Evolutionary conservation across 345 rosid species (phyloP), one percentile per base, ranked within the genome.

Genomic region (Gossypium australe): DNA sequence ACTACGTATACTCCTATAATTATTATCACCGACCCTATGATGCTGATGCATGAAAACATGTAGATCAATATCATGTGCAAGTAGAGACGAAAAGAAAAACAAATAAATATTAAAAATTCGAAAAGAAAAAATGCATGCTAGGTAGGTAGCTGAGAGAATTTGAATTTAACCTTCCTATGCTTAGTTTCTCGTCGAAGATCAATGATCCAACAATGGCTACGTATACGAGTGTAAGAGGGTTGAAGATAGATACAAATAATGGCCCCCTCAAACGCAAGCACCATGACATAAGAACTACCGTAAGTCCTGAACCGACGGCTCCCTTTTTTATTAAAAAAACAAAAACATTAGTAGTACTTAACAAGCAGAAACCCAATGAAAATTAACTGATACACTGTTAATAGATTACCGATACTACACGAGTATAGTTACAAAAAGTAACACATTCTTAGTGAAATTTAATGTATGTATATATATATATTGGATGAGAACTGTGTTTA

Each of bases 211-310:
- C 38, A 22, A 67, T 22, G 71, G 38, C 71, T 22, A 67, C 57
- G 52, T 47, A 47, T 3, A 67, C 22, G 22, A 25, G 41, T 47
- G 56, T 67, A 3, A 67, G n/a, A 48, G 71, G 57, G 71, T 48
- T 67, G 70, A 67, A 67, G 70, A 45, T 67, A 55, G 70, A 67
- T 45, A 67, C 70, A 12, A 67, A 67, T 25, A 49, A 49, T 49
- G 72, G 70, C 44, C 41, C 72, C 11, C 14, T 68, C 57, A 68
- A 68, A 14, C 70, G 52, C 53, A 67, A 45, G 70, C 70, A 67
- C 70, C 70, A 67, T 4, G 38, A 18, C 38, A 67, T 67, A 2
- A 44, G 70, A 67, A 45, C 70, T 20, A 67, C 70, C 11, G 55
- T 45, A 2, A 67, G 18, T 67, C 10, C 25, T 12, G 67, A 16